Base-by-base conservation (phyloP, 441 rosid species). In the Rhodomyrtus psidioides region DNA sequence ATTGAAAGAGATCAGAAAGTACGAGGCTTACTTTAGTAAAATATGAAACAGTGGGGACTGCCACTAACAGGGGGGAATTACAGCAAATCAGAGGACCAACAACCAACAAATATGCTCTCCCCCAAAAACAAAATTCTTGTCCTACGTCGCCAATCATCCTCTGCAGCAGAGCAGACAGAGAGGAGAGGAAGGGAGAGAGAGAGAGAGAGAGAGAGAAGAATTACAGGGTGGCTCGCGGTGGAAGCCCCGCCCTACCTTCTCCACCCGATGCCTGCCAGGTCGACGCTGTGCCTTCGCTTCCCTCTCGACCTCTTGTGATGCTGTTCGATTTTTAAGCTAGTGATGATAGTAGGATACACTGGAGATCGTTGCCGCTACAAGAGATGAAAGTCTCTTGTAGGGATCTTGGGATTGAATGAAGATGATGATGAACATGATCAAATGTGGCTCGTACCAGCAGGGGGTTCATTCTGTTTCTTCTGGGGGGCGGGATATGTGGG, bases 151-250 rank as follows among this genome's bases (percentile, higher is more conserved):
- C 44, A 4, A 4, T 65, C 76, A 65, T 65, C 76, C 76, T 1
- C 76, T 34, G 76, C 76, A 19, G 70, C 70, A 27, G 34, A 0
- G 23, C 74, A 60, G 74, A n/a, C n/a, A n/a, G n/a, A n/a, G n/a
- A 0, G 24, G 44, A 9, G 74, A 58, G 39, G 12, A 23, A 17
- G 24, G 65, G 89, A 97, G 83, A 92, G 98, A 91, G 96, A n/a
- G 39, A 28, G 44, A 17, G 24, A 59, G 89, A 97, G 83, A 92
- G 98, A 91, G 96, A 94, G 89, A 95, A 93, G 89, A 97, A 97
- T 88, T 95, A 93, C 88, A 58, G 84, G 84, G 97, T 95, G 13
- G 96, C 95, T 34, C 97, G 94, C 86, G 97, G 97, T 76, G 95
- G 95, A 49, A 89, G 89, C 82, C 84, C 89, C 51, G 89, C 93